phyloP scores from a whole-genome alignment of 306 rosid species.

The Medicago arabica region DNA sequence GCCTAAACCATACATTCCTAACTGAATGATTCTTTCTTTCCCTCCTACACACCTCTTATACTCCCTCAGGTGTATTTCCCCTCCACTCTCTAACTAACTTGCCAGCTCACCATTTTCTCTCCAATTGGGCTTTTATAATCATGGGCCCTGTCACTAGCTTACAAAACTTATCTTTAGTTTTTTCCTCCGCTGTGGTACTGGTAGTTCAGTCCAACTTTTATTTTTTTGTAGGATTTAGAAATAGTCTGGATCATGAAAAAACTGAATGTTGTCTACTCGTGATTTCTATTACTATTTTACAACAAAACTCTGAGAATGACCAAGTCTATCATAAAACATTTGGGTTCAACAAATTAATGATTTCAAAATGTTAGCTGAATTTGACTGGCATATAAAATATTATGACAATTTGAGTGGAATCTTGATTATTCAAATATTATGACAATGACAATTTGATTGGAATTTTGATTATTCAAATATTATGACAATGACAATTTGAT shows the following conservation, averaged over 20 bases:
- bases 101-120: no score
- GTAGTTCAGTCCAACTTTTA: conserved; percentile 16
- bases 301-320: conserved; percentile 8
- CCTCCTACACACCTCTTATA: no score
- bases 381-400: no score
- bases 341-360: neutral
- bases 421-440: no score
- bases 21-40: no score
- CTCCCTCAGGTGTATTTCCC: no score
- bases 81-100: neutral
- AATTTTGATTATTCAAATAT: no score
- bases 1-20: no score
- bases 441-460: no score
- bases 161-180: conserved; percentile 6
- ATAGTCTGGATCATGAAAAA: conserved; percentile 29
- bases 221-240: conserved; percentile 26
- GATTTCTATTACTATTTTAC: conserved; percentile 25
- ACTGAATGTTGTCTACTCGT: neutral
- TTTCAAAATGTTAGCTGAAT: conserved; percentile 24
- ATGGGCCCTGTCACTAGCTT: neutral
- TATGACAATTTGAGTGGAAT: no score
- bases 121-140: no score
- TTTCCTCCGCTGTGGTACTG: neutral
- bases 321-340: conserved; percentile 7
- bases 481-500: conserved; percentile 13